Evolutionary conservation across 2,329 filamentous ascomycete genomes (phyloP).

Genomic region (Epicoccum nigrum): DNA sequence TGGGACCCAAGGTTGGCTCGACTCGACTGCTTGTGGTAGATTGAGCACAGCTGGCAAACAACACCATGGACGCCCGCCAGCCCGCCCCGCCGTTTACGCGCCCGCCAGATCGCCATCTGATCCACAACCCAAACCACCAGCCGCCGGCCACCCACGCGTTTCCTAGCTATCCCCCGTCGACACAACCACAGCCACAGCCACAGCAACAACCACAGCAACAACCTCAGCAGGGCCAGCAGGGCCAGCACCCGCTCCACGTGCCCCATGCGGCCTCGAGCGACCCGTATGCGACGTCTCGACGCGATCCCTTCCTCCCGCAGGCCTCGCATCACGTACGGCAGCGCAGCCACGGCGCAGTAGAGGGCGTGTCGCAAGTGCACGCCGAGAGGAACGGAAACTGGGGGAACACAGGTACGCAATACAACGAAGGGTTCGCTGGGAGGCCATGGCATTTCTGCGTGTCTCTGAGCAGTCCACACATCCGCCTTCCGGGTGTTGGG

Average conservation of each 20-base stretch:
- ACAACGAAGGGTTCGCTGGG: constrained; percentile 13
- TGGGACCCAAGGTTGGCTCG: neutral
- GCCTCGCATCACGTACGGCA: constrained; percentile 45
- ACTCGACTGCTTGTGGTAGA: constrained; percentile 13
- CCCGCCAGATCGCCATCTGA: constrained; percentile 50
- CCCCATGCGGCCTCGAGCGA: constrained; percentile 51
- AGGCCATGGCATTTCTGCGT: constrained; percentile 8
- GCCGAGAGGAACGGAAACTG: constrained; percentile 43
- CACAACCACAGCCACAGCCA: constrained; percentile 23
- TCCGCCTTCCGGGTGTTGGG: constrained; percentile 16
- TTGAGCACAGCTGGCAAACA: constrained; percentile 21
- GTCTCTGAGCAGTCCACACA: constrained; percentile 9
- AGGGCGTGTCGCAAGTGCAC: constrained; percentile 33
- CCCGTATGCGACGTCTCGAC: constrained; percentile 54
- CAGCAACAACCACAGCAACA: neutral
- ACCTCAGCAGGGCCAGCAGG: too few species aligned
- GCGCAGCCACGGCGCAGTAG: constrained; percentile 49
- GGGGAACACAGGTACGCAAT: constrained; percentile 47
- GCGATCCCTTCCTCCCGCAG: constrained; percentile 55
- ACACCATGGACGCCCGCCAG: constrained; percentile 47
- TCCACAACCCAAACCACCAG: constrained; percentile 64
- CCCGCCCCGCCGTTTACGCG: constrained; percentile 48
- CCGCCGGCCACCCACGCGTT: constrained; percentile 31
- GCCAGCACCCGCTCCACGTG: constrained; percentile 48
- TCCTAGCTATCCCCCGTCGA: constrained; percentile 45